These are phyloP conservation scores for Bocquillonia castaneifolia DNA, from an alignment of 441 rosid genomes.

Conservation along the genomic window DNA sequence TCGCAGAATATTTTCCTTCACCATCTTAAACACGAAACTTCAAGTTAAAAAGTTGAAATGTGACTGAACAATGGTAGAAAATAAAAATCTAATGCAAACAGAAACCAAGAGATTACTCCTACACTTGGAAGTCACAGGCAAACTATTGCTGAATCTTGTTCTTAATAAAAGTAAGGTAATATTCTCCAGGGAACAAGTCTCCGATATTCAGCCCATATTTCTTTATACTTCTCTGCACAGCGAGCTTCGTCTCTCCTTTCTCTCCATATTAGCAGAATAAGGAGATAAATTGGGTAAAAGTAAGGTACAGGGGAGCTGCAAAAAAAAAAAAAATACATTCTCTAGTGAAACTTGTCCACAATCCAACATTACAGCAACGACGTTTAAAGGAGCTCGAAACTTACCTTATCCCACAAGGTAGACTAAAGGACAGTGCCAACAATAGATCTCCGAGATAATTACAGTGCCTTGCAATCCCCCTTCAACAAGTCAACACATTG, in stretches of 20 bases:
- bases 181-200: slow-evolving; percentile 89
- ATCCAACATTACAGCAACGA: neutral
- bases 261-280: slow-evolving; percentile 82
- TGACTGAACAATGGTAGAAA: neutral
- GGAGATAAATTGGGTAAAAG: slow-evolving; percentile 79
- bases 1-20: neutral
- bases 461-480: slow-evolving; percentile 96
- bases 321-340: neutral
- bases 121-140: neutral
- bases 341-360: slow-evolving; percentile 5
- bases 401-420: slow-evolving; percentile 85
- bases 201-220: slow-evolving; percentile 71
- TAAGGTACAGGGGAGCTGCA: slow-evolving; percentile 78
- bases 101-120: neutral
- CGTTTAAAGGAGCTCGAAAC: neutral
- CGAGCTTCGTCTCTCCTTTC: slow-evolving; percentile 85
- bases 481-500: slow-evolving; percentile 23
- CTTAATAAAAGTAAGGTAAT: slow-evolving; percentile 64
- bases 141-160: neutral
- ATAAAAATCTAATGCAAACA: neutral
- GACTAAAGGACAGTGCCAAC: slow-evolving; percentile 84
- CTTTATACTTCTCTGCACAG: slow-evolving; percentile 82
- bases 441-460: slow-evolving; percentile 87
- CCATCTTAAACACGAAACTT: neutral
- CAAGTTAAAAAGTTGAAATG: neutral